Base-by-base conservation (phyloP, 2,329 filamentous ascomycete genomes). In the Botrytis fragariae region DNA sequence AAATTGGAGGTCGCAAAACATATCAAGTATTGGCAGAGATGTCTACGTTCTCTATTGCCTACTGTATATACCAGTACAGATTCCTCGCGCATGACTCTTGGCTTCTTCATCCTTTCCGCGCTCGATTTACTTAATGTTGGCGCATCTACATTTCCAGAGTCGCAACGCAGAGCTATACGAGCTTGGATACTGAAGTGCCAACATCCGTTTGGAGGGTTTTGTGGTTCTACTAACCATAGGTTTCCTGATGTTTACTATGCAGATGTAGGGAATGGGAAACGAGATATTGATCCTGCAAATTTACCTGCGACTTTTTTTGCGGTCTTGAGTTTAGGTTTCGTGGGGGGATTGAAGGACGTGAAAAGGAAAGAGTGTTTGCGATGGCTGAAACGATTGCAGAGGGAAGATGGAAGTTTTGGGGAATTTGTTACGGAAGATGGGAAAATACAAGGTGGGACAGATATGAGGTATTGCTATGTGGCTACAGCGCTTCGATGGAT, bases 11-110 rank as follows among this genome's bases (percentile, higher is more conserved):
- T 86, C 73, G 85, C 88, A 65, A 88, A 87, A 73, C 96, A 99
- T 82, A 86, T 96, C 81, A 93, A 92, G 81, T 99, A 98, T 87
- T 99, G 95, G 91, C 89, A 94, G 77, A 91, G 95, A 81, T 98
- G 95, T 82, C 88, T 96, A 76, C 92, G 92, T 81, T 92, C 91
- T 37, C 88, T 92, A 75, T 90, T 99, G 10, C 96, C 96, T 0
- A 87, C 90, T 63, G 87, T 89, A 75, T 99, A 98, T 85, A 97
- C 93, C 25, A 87, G 90, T 81, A 96, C 92, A 82, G 96, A 99
- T 84, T 94, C 94, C 77, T 95, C 92, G 79, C 94, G 96, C 79
- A 92, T 98, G 85, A 92, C 92, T 8, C 89, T 98, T 72, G 94
- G 90, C 77, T 97, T 92, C 85, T 97, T 99, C 85, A 95, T 92